phyloP scores from a whole-genome alignment of 2,329 filamentous ascomycete species.

The Lachnellula subtilissima region DNA sequence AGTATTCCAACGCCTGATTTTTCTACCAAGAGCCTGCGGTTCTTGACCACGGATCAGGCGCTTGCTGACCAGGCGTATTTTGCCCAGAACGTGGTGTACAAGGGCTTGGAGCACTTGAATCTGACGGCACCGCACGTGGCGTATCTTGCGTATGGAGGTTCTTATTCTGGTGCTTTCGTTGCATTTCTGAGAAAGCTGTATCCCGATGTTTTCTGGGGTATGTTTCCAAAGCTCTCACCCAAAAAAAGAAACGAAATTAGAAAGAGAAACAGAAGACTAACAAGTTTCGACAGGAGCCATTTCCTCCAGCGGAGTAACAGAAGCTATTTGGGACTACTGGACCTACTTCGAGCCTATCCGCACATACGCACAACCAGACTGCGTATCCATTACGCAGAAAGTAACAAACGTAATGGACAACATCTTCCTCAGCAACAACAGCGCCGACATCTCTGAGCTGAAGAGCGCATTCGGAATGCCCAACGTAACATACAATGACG shows the following conservation, averaged over 20 bases:
- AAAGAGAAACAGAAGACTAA: not conserved
- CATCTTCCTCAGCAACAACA: conserved; percentile 47
- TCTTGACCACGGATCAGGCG: conserved; percentile 78
- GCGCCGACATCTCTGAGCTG: conserved; percentile 38
- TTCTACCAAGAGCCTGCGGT: conserved; percentile 66
- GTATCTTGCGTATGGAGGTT: conserved; percentile 78
- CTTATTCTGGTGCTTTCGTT: conserved; percentile 75
- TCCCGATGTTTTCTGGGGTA: conserved; percentile 70
- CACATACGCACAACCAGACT: conserved; percentile 53
- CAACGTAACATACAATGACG: conserved; percentile 38
- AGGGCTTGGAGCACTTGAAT: conserved; percentile 62
- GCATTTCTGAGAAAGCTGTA: conserved; percentile 73
- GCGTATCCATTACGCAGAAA: conserved; percentile 60
- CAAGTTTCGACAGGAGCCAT: conserved; percentile 48
- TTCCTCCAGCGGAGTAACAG: conserved; percentile 73
- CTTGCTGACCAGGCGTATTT: conserved; percentile 80
- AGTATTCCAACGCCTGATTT: conserved; percentile 67
- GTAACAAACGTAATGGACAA: conserved; percentile 54
- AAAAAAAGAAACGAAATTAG: not conserved
- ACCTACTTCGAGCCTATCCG: conserved; percentile 56
- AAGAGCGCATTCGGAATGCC: conserved; percentile 50
- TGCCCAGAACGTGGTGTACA: conserved; percentile 65
- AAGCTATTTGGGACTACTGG: conserved; percentile 74
- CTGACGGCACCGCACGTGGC: conserved; percentile 61
- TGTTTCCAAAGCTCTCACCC: not conserved